phyloP scores from a whole-genome alignment of 2,329 filamentous ascomycete species.

The Trichoderma guizhouense region DNA sequence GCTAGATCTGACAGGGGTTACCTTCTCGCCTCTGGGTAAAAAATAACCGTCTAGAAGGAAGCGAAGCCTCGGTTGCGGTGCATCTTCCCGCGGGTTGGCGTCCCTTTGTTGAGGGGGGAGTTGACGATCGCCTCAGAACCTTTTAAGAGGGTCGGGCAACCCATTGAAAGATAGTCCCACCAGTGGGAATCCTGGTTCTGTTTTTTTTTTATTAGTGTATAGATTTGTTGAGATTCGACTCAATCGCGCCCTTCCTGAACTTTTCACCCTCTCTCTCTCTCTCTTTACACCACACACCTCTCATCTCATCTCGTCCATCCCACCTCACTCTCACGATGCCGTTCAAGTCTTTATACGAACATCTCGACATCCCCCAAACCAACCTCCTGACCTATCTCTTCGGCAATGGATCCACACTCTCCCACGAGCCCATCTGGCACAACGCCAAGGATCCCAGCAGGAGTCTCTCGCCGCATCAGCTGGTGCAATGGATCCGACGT shows the following conservation, averaged over 20 bases:
- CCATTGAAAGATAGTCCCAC: neutral
- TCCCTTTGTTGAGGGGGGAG: neutral
- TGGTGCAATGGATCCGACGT: constrained; percentile 49
- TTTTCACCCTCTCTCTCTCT: neutral
- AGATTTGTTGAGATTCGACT: neutral
- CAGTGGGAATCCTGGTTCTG: neutral
- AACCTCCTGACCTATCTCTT: constrained; percentile 42
- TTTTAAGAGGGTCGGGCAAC: neutral
- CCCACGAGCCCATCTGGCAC: constrained; percentile 51
- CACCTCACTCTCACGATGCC: constrained; percentile 33
- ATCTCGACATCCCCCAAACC: constrained; percentile 42
- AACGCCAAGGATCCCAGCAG: constrained; percentile 45
- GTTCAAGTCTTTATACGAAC: constrained; percentile 41
- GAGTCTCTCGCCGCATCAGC: constrained; percentile 45
- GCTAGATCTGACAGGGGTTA: neutral
- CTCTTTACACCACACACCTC: neutral
- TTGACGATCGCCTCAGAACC: neutral
- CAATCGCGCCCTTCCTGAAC: neutral
- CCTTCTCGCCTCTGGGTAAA: neutral
- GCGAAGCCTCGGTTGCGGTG: neutral
- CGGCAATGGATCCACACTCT: constrained; percentile 28
- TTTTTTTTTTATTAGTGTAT: neutral
- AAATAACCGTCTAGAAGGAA: neutral
- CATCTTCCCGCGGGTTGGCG: neutral
- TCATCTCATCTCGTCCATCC: neutral